A percentile compares a stretch with the other conserved stretches of the same genome.
These are phyloP conservation scores for Starmerella ratchasimensis DNA, from an alignment of 805 yeast species.

Conservation along the genomic window DNA sequence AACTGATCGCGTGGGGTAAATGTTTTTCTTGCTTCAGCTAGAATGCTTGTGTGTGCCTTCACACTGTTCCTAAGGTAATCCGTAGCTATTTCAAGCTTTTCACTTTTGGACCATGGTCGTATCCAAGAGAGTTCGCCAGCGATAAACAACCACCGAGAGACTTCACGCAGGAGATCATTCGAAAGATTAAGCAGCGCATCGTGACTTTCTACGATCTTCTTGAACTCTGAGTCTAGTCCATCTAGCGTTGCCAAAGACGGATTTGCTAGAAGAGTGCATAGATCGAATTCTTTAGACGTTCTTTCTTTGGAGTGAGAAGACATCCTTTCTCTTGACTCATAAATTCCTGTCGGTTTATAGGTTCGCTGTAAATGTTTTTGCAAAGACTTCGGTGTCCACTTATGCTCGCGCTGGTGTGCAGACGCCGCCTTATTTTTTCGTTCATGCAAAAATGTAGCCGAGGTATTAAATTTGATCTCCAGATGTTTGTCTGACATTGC, in stretches of 20 bases:
- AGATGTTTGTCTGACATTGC: conserved; percentile 8
- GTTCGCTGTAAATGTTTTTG: not conserved
- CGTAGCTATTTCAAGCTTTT: not conserved
- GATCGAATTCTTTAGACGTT: not conserved
- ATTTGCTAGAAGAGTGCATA: not conserved
- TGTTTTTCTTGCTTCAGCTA: not conserved
- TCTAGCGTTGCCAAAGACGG: not conserved
- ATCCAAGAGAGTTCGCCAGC: not conserved
- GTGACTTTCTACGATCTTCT: conserved; percentile 7
- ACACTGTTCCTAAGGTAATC: not conserved
- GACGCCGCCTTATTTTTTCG: not conserved
- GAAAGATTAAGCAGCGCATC: conserved; percentile 11
- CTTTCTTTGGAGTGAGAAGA: not conserved
- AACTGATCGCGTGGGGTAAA: conserved; percentile 3
- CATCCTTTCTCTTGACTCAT: conserved; percentile 4
- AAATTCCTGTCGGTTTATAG: conserved; percentile 14
- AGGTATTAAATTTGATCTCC: conserved; percentile 1
- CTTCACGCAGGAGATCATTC: conserved; percentile 10
- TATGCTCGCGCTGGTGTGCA: not conserved
- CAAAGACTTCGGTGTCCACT: not conserved
- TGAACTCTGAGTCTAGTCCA: conserved; percentile 10
- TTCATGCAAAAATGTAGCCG: not conserved
- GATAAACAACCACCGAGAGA: conserved; percentile 18
- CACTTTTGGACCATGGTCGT: not conserved
- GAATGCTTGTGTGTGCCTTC: not conserved